Conservation (phyloP, 2,329 filamentous ascomycete genomes). For the Bipolaris zeicola region DNA sequence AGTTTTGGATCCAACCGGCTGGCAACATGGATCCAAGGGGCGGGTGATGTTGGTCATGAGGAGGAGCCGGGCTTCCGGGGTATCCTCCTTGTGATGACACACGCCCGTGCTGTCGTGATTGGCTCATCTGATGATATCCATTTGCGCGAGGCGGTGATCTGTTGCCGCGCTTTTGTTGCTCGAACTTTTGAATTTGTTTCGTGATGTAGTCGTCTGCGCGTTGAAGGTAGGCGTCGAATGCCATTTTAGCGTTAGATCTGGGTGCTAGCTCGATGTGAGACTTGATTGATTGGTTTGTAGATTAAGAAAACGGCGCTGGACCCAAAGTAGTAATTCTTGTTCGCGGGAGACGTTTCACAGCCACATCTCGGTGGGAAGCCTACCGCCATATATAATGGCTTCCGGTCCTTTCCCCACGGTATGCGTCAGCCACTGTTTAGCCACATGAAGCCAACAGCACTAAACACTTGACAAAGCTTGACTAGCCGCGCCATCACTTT, state of each 20-base stretch:
- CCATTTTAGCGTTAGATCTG: slow-evolving; percentile 4
- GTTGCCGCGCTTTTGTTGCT: slow-evolving; percentile 19
- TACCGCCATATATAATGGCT: slow-evolving; percentile 14
- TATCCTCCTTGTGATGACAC: slow-evolving; percentile 8
- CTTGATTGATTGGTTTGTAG: neutral
- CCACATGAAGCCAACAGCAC: slow-evolving; percentile 10
- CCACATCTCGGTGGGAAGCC: slow-evolving; percentile 3
- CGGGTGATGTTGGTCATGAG: slow-evolving; percentile 21
- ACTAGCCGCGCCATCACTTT: slow-evolving; percentile 15
- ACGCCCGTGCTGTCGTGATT: slow-evolving; percentile 1
- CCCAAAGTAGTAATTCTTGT: slow-evolving; percentile 1
- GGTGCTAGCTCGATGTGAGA: neutral
- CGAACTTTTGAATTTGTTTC: slow-evolving; percentile 26
- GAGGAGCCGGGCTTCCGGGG: slow-evolving; percentile 8
- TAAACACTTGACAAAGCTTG: slow-evolving; percentile 15
- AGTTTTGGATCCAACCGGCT: slow-evolving; percentile 65
- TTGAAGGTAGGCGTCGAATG: slow-evolving; percentile 22
- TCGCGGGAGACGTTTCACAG: slow-evolving; percentile 9
- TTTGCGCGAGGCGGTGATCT: slow-evolving; percentile 13
- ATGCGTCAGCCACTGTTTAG: slow-evolving; percentile 20
- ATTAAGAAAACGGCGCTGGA: neutral
- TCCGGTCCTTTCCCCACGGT: slow-evolving; percentile 9
- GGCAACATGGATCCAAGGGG: slow-evolving; percentile 43
- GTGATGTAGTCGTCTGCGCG: slow-evolving; percentile 24
- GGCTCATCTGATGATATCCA: slow-evolving; percentile 12